Conservation (phyloP, 352 stramenopile species). For the Globisporangium paroecandrum region DNA sequence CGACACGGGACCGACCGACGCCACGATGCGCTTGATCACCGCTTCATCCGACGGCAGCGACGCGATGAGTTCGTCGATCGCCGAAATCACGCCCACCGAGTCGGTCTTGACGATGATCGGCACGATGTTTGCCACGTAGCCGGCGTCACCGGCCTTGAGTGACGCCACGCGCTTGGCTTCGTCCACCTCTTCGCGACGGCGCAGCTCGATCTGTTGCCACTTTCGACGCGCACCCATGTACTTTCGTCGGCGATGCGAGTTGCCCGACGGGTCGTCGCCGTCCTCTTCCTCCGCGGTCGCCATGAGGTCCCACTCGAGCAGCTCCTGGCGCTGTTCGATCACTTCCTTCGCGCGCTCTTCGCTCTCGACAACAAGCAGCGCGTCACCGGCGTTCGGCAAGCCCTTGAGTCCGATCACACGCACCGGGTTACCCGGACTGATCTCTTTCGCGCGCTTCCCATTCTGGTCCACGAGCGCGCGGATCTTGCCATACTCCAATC, state of each 20-base stretch:
- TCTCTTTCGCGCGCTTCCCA: conserved; percentile 87
- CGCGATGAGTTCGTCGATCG: conserved; percentile 83
- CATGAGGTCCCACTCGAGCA: conserved; percentile 78
- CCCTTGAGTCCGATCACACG: conserved; percentile 86
- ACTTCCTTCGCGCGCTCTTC: conserved; percentile 83
- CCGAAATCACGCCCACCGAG: conserved; percentile 95
- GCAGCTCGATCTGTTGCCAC: conserved; percentile 64
- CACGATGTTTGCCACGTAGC: conserved; percentile 91
- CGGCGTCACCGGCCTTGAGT: conserved; percentile 67
- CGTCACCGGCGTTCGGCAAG: conserved; percentile 71
- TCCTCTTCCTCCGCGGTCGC: conserved; percentile 54
- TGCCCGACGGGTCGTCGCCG: conserved; percentile 25
- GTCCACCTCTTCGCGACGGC: conserved; percentile 58
- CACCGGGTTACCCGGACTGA: conserved; percentile 88
- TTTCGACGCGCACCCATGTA: conserved; percentile 55
- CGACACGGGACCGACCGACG: conserved; percentile 76
- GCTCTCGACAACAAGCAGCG: conserved; percentile 65
- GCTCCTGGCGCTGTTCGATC: conserved; percentile 58
- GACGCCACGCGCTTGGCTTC: conserved; percentile 66
- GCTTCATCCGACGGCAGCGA: conserved; percentile 66
- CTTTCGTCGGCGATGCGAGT: conserved; percentile 36
- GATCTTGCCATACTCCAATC: conserved; percentile 94
- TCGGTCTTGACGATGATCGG: conserved; percentile 98
- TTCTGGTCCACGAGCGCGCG: conserved; percentile 62
- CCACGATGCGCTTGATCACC: conserved; percentile 80